Base-by-base conservation (phyloP, 768 basidiomycete genomes). In the Tylopilus subfusipes region DNA sequence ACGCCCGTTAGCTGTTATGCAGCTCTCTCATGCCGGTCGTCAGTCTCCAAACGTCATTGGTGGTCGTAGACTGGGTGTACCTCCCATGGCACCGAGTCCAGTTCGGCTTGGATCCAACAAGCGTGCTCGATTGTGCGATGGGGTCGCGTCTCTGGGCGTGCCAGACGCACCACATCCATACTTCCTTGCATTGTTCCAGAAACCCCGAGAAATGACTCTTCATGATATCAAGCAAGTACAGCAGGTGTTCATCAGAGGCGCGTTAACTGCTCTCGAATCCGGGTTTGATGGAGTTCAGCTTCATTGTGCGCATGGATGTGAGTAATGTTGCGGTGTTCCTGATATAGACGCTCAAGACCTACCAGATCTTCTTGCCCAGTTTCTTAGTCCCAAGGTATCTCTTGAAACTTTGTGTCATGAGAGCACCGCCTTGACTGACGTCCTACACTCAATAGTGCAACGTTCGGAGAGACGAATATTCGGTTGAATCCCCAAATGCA, bases 271-370 rank as follows among this genome's bases (percentile, higher is more conserved):
- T 10, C 68, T 76, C 18, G 66, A 78, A 50, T 73, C 86, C 38
- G 91, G 90, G 0, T 95, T 93, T 66, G 90, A 96, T 57, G 94
- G 95, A 0, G 73, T 96, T 4, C 82, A 97, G 63, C 57, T 98
- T 11, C 95, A 97, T 67, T 86, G 77, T 24, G 86, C 86, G 1
- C 93, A 95, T 69, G 93, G 93, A 34, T 94, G 88, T 91, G 51
- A 69, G 88, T 81, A 5, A 30, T 34, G 19, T 19, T 22, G 21
- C 30, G 29, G 13, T 42, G 25, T 42, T 39, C n/a, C 31, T 33
- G 21, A 27, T n/a, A 54, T 19, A 31, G 2, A n/a, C 12, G 9
- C 31, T 38, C 27, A 57, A 11, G 6, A 21, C 2, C 25, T 11
- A 8, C 21, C 52, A 92, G 90, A 93, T 68, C 76, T 95, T 22